phyloP scores from a whole-genome alignment of 805 yeast genomes.

The Myxozyma lipomycoides region DNA sequence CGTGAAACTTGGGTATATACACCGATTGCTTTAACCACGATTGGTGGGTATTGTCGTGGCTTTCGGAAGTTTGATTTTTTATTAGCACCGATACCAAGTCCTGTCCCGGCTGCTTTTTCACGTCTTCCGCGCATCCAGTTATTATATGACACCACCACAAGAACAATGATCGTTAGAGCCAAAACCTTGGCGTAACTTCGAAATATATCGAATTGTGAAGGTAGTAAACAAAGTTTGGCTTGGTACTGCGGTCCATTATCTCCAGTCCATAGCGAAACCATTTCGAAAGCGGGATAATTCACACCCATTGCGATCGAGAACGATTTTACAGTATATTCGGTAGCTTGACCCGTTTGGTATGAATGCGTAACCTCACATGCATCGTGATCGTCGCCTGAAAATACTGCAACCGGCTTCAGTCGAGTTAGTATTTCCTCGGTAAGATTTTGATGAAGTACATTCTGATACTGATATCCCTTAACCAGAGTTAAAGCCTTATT shows the following conservation, averaged over 20 bases:
- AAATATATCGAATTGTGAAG: conserved; percentile 28
- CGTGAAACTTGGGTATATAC: conserved; percentile 2
- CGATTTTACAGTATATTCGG: conserved; percentile 82
- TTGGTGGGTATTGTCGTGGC: conserved; percentile 6
- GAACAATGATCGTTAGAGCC: conserved; percentile 13
- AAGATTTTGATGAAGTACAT: conserved; percentile 65
- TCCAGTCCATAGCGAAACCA: conserved; percentile 53
- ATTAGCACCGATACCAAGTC: conserved; percentile 6
- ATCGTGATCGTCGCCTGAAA: conserved; percentile 97
- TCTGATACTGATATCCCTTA: conserved; percentile 83
- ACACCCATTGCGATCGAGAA: conserved; percentile 94
- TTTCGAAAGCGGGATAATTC: conserved; percentile 76
- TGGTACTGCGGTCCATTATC: conserved; percentile 12
- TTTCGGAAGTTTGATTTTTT: not conserved
- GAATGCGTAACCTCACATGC: conserved; percentile 74
- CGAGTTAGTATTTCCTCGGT: conserved; percentile 55
- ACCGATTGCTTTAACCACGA: conserved; percentile 1
- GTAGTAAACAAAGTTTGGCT: conserved; percentile 31
- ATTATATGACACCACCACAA: not conserved
- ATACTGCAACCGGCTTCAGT: conserved; percentile 63
- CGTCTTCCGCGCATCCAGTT: not conserved
- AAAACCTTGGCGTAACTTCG: conserved; percentile 16
- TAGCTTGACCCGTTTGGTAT: conserved; percentile 34
- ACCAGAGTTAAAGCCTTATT: conserved; percentile 58
- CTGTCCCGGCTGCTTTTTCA: conserved; percentile 1